Evolutionary conservation across 352 stramenopile genomes (phyloP).

Genomic region (Phytophthora sp.): DNA sequence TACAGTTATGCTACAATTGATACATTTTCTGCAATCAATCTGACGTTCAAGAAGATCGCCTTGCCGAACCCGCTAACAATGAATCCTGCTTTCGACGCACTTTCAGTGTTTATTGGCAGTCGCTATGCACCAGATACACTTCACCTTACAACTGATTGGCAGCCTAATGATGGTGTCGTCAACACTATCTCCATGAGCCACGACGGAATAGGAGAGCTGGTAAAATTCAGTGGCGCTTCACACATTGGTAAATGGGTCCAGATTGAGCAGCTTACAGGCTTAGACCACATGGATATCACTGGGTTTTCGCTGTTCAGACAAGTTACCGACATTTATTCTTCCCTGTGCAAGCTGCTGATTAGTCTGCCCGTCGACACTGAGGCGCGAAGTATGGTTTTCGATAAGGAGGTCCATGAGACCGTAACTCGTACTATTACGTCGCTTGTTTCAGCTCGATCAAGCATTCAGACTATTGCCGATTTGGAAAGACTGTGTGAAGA

Average conservation of each 20-base stretch:
- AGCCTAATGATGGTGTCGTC: no score
- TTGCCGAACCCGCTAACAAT: constrained; percentile 33
- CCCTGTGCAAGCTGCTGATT: constrained; percentile 29
- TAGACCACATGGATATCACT: constrained; percentile 48
- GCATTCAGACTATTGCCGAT: constrained; percentile 2
- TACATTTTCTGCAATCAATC: constrained; percentile 25
- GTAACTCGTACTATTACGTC: constrained; percentile 5
- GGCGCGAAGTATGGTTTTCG: neutral
- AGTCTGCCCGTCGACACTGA: constrained; percentile 24
- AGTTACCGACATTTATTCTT: constrained; percentile 37
- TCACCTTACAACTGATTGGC: constrained; percentile 31
- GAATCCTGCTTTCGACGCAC: constrained; percentile 19
- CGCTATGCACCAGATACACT: constrained; percentile 31
- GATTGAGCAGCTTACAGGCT: constrained; percentile 33
- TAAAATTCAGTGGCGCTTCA: constrained; percentile 31
- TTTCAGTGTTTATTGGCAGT: constrained; percentile 27
- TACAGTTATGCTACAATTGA: constrained; percentile 37
- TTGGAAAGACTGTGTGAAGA: constrained; percentile 1
- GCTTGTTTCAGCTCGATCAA: constrained; percentile 1
- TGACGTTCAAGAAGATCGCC: constrained; percentile 26
- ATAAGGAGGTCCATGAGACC: neutral
- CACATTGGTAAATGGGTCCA: constrained; percentile 41
- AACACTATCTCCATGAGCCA: constrained; percentile 46
- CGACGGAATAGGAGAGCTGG: constrained; percentile 29
- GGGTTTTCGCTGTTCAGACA: constrained; percentile 41